These are phyloP conservation scores for Entomortierella beljakovae DNA, from an alignment of 192 early-diverging fungal species.

Conservation along the genomic window DNA sequence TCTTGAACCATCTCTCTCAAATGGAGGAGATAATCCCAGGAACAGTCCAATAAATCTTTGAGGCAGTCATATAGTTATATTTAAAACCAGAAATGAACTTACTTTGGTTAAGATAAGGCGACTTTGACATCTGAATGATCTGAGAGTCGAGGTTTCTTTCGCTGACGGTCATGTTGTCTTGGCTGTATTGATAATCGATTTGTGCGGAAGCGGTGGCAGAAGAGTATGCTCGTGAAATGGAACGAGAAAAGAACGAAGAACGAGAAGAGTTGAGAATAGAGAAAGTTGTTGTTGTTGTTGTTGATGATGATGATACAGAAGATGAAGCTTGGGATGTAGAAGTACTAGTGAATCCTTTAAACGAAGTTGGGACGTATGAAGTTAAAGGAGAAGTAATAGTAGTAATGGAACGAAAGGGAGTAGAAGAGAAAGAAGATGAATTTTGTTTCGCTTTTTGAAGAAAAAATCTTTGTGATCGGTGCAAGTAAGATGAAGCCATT, in stretches of 20 bases:
- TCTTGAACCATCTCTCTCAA: too few relatives aligned
- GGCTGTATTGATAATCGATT: slow-evolving; percentile 6
- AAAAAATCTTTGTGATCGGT: slow-evolving; percentile 38
- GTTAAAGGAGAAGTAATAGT: slow-evolving; percentile 13
- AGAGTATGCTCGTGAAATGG: slow-evolving; percentile 13
- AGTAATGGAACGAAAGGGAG: slow-evolving; percentile 4
- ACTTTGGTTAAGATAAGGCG: slow-evolving; percentile 52
- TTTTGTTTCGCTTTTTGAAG: slow-evolving; percentile 17
- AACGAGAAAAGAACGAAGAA: slow-evolving; percentile 1
- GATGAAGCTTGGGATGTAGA: slow-evolving; percentile 1
- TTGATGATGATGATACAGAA: neutral
- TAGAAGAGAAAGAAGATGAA: slow-evolving; percentile 5
- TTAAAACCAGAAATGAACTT: slow-evolving; percentile 15
- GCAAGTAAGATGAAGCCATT: slow-evolving; percentile 26
- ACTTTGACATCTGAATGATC: slow-evolving; percentile 44
- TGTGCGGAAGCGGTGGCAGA: slow-evolving; percentile 23
- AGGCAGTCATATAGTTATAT: neutral
- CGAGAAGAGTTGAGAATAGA: slow-evolving; percentile 3
- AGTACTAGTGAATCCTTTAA: neutral
- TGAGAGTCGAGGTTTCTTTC: slow-evolving; percentile 14
- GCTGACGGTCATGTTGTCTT: slow-evolving; percentile 45
- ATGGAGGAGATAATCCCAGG: too few relatives aligned
- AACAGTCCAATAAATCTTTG: too few relatives aligned
- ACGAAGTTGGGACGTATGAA: neutral
- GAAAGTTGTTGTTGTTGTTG: neutral